These are phyloP conservation scores for Schwanniomyces yamadae DNA, from an alignment of 805 yeast genomes.

Conservation along the genomic window DNA sequence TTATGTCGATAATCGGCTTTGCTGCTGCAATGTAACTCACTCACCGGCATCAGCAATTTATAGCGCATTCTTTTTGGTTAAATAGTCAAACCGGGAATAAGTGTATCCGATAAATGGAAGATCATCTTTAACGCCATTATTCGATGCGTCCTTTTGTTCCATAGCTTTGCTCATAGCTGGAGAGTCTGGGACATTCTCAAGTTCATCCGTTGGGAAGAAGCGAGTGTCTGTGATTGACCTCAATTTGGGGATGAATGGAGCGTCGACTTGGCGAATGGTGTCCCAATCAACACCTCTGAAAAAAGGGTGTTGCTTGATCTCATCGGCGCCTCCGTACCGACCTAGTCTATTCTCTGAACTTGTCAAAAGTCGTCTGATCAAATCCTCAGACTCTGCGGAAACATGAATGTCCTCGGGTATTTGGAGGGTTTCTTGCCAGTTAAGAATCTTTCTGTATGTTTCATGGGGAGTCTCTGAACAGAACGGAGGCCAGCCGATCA, in stretches of 20 bases:
- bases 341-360: slow-evolving; percentile 81
- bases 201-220: slow-evolving; percentile 96
- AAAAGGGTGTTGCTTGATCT: slow-evolving; percentile 86
- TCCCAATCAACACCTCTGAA: slow-evolving; percentile 97
- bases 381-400: slow-evolving; percentile 84
- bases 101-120: slow-evolving; percentile 97
- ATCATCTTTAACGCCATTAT: slow-evolving; percentile 66
- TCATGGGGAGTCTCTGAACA: slow-evolving; percentile 94
- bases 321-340: slow-evolving; percentile 87
- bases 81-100: slow-evolving; percentile 88
- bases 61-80: slow-evolving; percentile 71
- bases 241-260: slow-evolving; percentile 91
- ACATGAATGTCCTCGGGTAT: slow-evolving; percentile 92
- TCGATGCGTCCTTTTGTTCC: slow-evolving; percentile 57
- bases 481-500: slow-evolving; percentile 97
- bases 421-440: slow-evolving; percentile 84
- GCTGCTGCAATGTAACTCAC: no score
- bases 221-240: slow-evolving; percentile 93
- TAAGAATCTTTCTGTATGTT: slow-evolving; percentile 85
- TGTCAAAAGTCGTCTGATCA: slow-evolving; percentile 73
- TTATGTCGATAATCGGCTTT: no score
- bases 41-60: no score
- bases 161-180: slow-evolving; percentile 61
- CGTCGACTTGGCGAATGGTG: slow-evolving; percentile 80
- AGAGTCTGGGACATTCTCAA: slow-evolving; percentile 91